Percentiles rank a stretch among this genome's conserved stretches.
These are phyloP conservation scores for Aspergillus intermedius DNA, from an alignment of 2,329 filamentous ascomycete species.

Conservation along the genomic window DNA sequence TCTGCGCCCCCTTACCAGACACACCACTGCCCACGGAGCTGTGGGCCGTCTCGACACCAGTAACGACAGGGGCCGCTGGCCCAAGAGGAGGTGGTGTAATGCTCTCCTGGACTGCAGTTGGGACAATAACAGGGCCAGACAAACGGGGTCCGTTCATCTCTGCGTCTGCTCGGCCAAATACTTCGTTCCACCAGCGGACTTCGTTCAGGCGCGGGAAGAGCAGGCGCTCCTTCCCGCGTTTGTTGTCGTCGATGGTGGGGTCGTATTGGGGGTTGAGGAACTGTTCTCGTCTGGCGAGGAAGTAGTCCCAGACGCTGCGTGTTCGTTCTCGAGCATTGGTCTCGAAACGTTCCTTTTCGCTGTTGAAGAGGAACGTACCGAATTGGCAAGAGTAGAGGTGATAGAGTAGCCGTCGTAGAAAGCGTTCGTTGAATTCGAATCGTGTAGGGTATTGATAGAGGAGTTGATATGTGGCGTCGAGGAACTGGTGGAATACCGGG, in stretches of 20 bases:
- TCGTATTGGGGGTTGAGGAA: slow-evolving; percentile 82
- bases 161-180: slow-evolving; percentile 76
- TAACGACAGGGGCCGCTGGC: slow-evolving; percentile 46
- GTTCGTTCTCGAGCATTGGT: slow-evolving; percentile 63
- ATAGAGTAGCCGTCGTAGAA: slow-evolving; percentile 80
- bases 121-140: slow-evolving; percentile 41
- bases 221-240: slow-evolving; percentile 72
- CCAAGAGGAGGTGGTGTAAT: slow-evolving; percentile 7
- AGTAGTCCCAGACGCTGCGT: slow-evolving; percentile 92
- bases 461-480: slow-evolving; percentile 89
- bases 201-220: slow-evolving; percentile 72
- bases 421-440: slow-evolving; percentile 95
- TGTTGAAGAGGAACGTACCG: slow-evolving; percentile 93
- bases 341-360: slow-evolving; percentile 77
- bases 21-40: slow-evolving; percentile 44
- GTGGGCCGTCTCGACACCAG: slow-evolving; percentile 54
- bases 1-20: slow-evolving; percentile 22
- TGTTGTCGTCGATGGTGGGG: slow-evolving; percentile 65
- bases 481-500: slow-evolving; percentile 94
- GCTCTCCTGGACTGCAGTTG: slow-evolving; percentile 18
- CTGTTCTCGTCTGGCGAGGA: slow-evolving; percentile 70
- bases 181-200: slow-evolving; percentile 88
- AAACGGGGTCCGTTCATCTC: slow-evolving; percentile 79
- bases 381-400: slow-evolving; percentile 96
- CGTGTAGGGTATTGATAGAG: slow-evolving; percentile 76